A percentile compares a stretch with the other conserved stretches of the same genome.
Evolutionary conservation across 768 basidiomycete species (phyloP).

Genomic region (Russula brevipes): DNA sequence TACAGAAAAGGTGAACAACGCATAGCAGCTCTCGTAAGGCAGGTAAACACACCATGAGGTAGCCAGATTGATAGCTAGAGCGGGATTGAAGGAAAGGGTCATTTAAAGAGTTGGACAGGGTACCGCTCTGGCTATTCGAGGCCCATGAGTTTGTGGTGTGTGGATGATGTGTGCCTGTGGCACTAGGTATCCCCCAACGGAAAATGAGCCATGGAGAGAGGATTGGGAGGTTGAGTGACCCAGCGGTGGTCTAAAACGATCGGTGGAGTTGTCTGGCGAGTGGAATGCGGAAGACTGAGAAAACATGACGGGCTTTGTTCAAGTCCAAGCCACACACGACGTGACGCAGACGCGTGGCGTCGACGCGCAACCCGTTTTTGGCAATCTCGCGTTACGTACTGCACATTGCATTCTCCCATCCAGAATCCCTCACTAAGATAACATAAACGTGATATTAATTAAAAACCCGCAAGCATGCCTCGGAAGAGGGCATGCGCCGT

Average conservation of each 20-base stretch:
- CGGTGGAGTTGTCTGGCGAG: slow-evolving; percentile 8
- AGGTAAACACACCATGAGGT: slow-evolving; percentile 57
- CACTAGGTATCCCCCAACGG: slow-evolving; percentile 56
- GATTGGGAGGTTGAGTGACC: slow-evolving; percentile 28
- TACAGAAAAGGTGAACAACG: background rate
- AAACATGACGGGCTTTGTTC: slow-evolving; percentile 8
- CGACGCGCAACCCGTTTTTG: background rate
- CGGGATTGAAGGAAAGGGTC: slow-evolving; percentile 68
- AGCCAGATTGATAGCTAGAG: slow-evolving; percentile 75
- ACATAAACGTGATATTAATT: background rate
- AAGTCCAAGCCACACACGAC: background rate
- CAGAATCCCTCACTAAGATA: background rate
- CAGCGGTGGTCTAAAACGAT: slow-evolving; percentile 11
- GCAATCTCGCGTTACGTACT: background rate
- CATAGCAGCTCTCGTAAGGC: background rate
- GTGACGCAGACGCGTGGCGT: background rate
- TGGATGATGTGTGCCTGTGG: slow-evolving; percentile 40
- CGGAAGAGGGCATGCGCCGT: background rate
- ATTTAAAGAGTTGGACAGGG: slow-evolving; percentile 50
- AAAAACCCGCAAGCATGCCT: background rate
- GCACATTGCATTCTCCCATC: background rate
- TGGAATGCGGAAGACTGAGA: slow-evolving; percentile 20
- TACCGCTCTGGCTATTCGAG: slow-evolving; percentile 39
- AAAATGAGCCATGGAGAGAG: slow-evolving; percentile 37
- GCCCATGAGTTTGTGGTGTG: slow-evolving; percentile 52